phyloP scores from a whole-genome alignment of 2,329 filamentous ascomycete species.

The Calycina herbarum region DNA sequence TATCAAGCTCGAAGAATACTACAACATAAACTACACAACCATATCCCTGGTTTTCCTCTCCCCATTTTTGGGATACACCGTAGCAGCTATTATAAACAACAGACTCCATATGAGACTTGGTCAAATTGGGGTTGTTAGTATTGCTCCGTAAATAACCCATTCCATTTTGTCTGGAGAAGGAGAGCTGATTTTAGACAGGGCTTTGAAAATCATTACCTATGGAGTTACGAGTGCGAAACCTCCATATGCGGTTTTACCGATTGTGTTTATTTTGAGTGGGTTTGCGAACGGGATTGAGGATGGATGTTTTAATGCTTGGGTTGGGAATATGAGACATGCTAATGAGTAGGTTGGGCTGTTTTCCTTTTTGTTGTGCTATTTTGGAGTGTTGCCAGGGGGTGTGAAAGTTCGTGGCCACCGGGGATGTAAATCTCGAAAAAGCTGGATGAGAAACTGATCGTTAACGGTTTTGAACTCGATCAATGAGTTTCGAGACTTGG shows the following conservation, averaged over 20 bases:
- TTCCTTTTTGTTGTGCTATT: background rate
- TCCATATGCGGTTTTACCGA: slow-evolving; percentile 64
- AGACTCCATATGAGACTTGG: slow-evolving; percentile 56
- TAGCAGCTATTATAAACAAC: slow-evolving; percentile 65
- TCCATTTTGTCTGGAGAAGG: background rate
- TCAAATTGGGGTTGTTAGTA: slow-evolving; percentile 54
- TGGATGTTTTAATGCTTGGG: slow-evolving; percentile 58
- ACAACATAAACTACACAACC: slow-evolving; percentile 59
- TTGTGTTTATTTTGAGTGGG: slow-evolving; percentile 65
- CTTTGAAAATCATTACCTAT: slow-evolving; percentile 64
- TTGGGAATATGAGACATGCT: slow-evolving; percentile 65
- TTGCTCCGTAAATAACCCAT: slow-evolving; percentile 41
- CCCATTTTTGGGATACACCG: slow-evolving; percentile 64
- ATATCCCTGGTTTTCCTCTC: slow-evolving; percentile 68
- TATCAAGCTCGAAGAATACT: slow-evolving; percentile 46
- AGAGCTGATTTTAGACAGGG: background rate
- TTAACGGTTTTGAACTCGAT: no score
- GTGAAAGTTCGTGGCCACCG: background rate
- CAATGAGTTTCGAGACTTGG: no score
- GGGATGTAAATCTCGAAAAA: background rate
- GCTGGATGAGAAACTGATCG: no score
- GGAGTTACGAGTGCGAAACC: slow-evolving; percentile 66
- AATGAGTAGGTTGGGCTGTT: slow-evolving; percentile 53
- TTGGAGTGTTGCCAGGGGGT: background rate
- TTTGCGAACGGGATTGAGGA: slow-evolving; percentile 55